phyloP scores from a whole-genome alignment of 202 grass and related monocot genomes.

The Setaria viridis region DNA sequence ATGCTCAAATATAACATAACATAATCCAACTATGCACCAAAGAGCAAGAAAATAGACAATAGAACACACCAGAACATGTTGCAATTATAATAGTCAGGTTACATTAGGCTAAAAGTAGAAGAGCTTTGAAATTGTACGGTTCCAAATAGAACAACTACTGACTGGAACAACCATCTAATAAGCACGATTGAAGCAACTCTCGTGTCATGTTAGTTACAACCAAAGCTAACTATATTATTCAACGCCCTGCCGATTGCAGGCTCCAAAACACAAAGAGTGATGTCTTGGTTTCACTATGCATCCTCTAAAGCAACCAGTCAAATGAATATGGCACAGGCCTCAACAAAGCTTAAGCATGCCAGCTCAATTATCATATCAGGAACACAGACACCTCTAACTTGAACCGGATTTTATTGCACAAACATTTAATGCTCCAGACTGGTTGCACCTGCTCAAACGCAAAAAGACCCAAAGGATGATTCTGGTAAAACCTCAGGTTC shows the following conservation, averaged over 20 bases:
- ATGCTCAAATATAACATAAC: not conserved
- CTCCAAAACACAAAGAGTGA: not conserved
- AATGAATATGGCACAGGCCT: not conserved
- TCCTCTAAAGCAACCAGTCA: not conserved
- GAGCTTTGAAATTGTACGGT: not conserved
- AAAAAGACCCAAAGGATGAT: not conserved
- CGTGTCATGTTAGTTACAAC: not conserved
- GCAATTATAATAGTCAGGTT: not conserved
- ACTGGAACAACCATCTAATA: constrained; percentile 19
- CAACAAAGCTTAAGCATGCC: not conserved
- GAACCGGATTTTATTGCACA: not conserved
- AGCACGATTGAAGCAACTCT: not conserved
- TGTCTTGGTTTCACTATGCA: not conserved
- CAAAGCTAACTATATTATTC: not conserved
- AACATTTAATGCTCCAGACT: not conserved
- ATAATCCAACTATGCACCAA: constrained; percentile 12
- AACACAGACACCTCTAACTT: not conserved
- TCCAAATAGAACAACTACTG: constrained; percentile 1
- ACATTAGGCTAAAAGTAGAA: not conserved
- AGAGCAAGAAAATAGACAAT: not conserved
- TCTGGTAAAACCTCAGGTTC: constrained; percentile 22
- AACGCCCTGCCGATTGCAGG: not conserved
- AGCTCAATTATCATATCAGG: not conserved
- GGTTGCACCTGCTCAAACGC: not conserved
- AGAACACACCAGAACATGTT: constrained; percentile 1